phyloP scores from a whole-genome alignment of 768 basidiomycete genomes.

The Boletus subparvulus region DNA sequence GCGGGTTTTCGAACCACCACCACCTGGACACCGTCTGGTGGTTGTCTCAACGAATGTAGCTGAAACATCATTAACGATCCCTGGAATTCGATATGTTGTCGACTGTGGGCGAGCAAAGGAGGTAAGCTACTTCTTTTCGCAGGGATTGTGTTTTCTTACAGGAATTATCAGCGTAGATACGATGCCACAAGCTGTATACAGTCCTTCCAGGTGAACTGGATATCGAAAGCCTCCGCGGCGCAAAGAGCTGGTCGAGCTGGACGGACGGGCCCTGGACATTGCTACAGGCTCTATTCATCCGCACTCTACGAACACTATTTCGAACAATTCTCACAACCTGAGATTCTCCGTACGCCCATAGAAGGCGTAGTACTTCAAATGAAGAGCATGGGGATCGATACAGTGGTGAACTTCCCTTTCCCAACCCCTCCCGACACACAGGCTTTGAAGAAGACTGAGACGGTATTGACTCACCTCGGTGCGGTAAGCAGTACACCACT shows the following conservation, averaged over 20 bases:
- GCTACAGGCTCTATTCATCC: constrained; percentile 95
- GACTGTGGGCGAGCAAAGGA: constrained; percentile 96
- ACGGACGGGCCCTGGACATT: constrained; percentile 96
- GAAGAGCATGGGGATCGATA: constrained; percentile 99
- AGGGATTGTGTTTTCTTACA: neutral
- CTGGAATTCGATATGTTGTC: constrained; percentile 96
- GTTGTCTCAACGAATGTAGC: constrained; percentile 96
- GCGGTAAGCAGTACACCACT: constrained; percentile 54
- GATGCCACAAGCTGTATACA: constrained; percentile 83
- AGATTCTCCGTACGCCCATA: constrained; percentile 93
- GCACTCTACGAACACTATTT: constrained; percentile 94
- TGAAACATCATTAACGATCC: constrained; percentile 96
- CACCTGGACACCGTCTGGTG: constrained; percentile 77
- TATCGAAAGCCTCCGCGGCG: constrained; percentile 90
- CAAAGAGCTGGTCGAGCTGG: constrained; percentile 97
- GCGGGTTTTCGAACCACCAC: constrained; percentile 86
- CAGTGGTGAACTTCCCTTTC: constrained; percentile 96
- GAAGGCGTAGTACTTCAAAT: constrained; percentile 97
- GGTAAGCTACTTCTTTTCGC: constrained; percentile 39
- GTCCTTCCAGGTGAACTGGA: constrained; percentile 90
- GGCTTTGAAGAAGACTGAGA: constrained; percentile 79
- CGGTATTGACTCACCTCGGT: constrained; percentile 74
- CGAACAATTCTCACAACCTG: constrained; percentile 81
- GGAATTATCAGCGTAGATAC: constrained; percentile 64
- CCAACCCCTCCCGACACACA: constrained; percentile 89